Evolutionary conservation across 352 stramenopile genomes (phyloP).

Genomic region (Pythium myriotylum): DNA sequence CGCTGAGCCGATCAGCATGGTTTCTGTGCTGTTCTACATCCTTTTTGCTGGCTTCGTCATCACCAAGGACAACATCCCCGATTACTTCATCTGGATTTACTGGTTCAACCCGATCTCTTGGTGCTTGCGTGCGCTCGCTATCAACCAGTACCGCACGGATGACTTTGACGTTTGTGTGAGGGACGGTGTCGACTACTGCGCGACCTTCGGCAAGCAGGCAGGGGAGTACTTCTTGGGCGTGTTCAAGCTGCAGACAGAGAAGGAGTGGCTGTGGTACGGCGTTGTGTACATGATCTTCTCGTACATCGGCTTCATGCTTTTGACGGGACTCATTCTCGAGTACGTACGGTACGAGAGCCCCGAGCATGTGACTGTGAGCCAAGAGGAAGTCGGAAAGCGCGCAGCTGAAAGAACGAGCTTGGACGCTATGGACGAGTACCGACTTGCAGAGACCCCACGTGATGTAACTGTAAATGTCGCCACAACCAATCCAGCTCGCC

Average conservation of each 20-base stretch:
- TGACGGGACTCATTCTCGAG: conserved; percentile 32
- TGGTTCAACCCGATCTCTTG: conserved; percentile 51
- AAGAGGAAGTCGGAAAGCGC: background rate
- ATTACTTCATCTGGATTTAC: conserved; percentile 46
- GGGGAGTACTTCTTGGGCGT: conserved; percentile 30
- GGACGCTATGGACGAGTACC: background rate
- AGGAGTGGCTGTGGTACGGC: conserved; percentile 28
- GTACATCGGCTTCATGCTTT: conserved; percentile 34
- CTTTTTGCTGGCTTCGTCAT: conserved; percentile 46
- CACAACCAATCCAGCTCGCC: background rate
- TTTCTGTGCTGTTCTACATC: conserved; percentile 33
- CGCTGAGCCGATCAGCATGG: conserved; percentile 25
- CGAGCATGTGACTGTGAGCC: conserved; percentile 10
- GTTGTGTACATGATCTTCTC: conserved; percentile 22
- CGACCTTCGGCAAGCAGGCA: conserved; percentile 15
- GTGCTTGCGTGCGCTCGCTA: conserved; percentile 25
- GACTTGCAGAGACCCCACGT: background rate
- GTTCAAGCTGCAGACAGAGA: conserved; percentile 25
- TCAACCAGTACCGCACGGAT: conserved; percentile 34
- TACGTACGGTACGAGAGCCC: conserved; percentile 32
- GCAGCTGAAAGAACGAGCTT: background rate
- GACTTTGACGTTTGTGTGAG: conserved; percentile 24
- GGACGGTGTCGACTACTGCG: conserved; percentile 34
- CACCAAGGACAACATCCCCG: conserved; percentile 35
- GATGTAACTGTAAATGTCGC: background rate